Base-by-base conservation (phyloP, 2,329 filamentous ascomycete genomes). In the Penicillium sp. region DNA sequence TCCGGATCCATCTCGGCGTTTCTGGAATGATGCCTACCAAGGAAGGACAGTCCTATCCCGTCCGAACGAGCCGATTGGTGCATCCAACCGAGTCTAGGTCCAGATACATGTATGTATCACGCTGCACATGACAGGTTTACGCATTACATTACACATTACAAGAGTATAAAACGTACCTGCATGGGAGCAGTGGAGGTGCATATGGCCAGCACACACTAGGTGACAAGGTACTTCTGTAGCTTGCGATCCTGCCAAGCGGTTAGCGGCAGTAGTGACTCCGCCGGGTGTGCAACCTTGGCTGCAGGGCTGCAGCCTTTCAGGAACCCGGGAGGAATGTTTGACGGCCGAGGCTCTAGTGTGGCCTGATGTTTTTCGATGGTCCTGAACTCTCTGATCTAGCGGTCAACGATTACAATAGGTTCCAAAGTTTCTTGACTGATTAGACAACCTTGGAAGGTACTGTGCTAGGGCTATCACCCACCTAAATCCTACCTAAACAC, bases 31-130 rank as follows among this genome's bases (percentile, higher is more conserved):
- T 50, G 19, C 43, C 35, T 25, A 36, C 36, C 28, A 36, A 2
- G 30, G 51, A 35, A 49, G 38, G 38, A 22, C 31, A 19, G 28
- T 17, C 26, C 11, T 28, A 19, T 30, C 7, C 42, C 26, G 19
- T 50, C 30, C 31, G 49, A 52, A 31, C 8, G 14, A 36, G 30
- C 44, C 25, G 37, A 50, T 54, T 54, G 51, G 51, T 33, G 26
- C 33, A 5, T 33, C 33, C 17, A 26, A 17, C 14, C 30, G 14
- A n/a, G 28, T 17, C 28, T 19, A 17, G 37, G 48, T 26, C 16
- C 11, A 41, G 36, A 19, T 19, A 50, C 36, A 31, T 41, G 11
- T 42, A 16, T 33, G n/a, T 33, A 33, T 11, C 8, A 14, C 30
- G 8, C 30, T 31, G 11, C 30, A 31, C 30, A 31, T 41, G 30